Evolutionary conservation across 345 rosid genomes (phyloP).

Genomic region (Conringia planisiliqua): DNA sequence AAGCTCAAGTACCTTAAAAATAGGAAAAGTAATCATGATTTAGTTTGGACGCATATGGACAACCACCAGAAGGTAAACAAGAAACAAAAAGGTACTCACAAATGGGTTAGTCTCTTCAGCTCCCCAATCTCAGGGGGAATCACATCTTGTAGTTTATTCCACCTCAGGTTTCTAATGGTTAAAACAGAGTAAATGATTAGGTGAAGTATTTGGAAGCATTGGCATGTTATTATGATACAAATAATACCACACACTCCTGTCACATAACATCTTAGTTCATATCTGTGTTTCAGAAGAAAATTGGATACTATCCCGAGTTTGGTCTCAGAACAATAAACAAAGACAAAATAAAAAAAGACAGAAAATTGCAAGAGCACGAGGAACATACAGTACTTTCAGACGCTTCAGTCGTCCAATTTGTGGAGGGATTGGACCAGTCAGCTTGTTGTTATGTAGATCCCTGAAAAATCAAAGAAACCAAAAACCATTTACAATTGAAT

Average conservation of each 20-base stretch:
- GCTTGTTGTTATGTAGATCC: constrained; percentile 94
- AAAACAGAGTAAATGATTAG: constrained; percentile 20
- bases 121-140: constrained; percentile 90
- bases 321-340: background rate
- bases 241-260: background rate
- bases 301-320: background rate
- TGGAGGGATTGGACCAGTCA: constrained; percentile 96
- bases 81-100: constrained; percentile 47
- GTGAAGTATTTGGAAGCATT: background rate
- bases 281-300: background rate
- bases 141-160: constrained; percentile 91
- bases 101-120: constrained; percentile 82
- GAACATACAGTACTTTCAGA: constrained; percentile 72
- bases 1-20: constrained; percentile 73
- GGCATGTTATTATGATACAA: background rate
- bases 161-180: constrained; percentile 68
- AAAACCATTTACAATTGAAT: background rate
- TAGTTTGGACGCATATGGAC: background rate
- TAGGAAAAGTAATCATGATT: background rate
- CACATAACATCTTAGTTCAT: background rate
- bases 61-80: background rate
- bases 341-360: background rate
- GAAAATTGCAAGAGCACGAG: background rate
- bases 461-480: constrained; percentile 37
- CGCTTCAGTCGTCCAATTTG: constrained; percentile 88